Base-by-base conservation (phyloP, 2,329 filamentous ascomycete species). In the Ceratocystis harringtonii region DNA sequence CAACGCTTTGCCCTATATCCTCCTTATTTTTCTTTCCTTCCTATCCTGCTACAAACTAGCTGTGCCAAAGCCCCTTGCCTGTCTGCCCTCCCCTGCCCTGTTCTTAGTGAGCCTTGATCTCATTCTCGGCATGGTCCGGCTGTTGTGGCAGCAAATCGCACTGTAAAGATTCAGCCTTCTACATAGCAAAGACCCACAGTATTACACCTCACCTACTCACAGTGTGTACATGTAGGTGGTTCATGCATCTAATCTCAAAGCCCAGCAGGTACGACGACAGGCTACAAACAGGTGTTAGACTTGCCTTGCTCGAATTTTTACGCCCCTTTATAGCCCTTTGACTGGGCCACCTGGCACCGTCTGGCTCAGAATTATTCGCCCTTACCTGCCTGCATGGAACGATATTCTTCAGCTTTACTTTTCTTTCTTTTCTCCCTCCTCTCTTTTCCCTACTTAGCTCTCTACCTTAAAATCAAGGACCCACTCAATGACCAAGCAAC, bases 181-280 rank as follows among this genome's bases (percentile, higher is more conserved):
- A 7, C 1, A 19, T 3, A 19, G n/a, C 28, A 2, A 58, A 22
- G 6, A 58, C 28, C 30, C 12, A 58, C 55, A 15, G 55, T 58
- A n/a, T 36, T 28, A 3, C 7, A n/a, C 3, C 3, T 7, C 6
- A 32, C 5, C 5, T 36, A 0, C 6, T 30, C 12, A 36, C 55
- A n/a, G 55, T 36, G 55, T 36, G n/a, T 8, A 58, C 55, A 58
- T 58, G 55, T 58, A 25, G 55, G 22, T 25, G 36, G 55, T 19
- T 19, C 7, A 17, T 36, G 55, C 55, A 58, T 7, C 55, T 30
- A 58, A 58, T 58, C 55, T 58, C 55, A 36, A 58, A 58, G 32
- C 55, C 30, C 15, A 36, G 25, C 52, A 58, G 52, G 52, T 58
- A 58, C 55, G 28, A 58, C 55, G 55, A 58, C 55, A 58, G 36